Percentiles rank a stretch among this genome's conserved stretches.
phyloP scores from a whole-genome alignment of 1,284 basidiomycete genomes.

The Anthracocystis walkeri region DNA sequence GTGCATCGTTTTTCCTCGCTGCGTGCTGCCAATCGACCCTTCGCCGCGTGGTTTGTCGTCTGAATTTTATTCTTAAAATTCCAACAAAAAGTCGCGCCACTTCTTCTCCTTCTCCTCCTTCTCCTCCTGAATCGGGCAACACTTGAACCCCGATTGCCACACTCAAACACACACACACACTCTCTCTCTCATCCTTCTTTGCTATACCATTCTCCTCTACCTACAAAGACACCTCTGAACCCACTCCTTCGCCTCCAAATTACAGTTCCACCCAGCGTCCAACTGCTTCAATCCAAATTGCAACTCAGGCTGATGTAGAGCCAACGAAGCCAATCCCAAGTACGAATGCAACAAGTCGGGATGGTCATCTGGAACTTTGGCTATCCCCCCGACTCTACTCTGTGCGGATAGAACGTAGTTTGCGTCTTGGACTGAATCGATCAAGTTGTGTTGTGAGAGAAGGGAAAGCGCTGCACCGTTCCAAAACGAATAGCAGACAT shows the following conservation, averaged over 20 bases:
- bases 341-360: constrained; percentile 67
- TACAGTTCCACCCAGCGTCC: constrained; percentile 35
- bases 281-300: constrained; percentile 26
- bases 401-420: constrained; percentile 59
- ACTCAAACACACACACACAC: background rate
- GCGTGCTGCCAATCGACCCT: no score
- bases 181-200: background rate
- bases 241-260: constrained; percentile 18
- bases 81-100: constrained; percentile 17
- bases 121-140: background rate
- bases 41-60: no score
- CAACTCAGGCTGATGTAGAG: constrained; percentile 41
- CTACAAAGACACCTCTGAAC: constrained; percentile 14
- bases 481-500: constrained; percentile 68
- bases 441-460: constrained; percentile 41
- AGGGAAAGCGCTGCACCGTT: constrained; percentile 59
- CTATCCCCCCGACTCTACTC: constrained; percentile 59
- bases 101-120: background rate
- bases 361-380: constrained; percentile 57
- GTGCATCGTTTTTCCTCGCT: constrained; percentile 2
- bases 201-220: background rate
- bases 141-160: constrained; percentile 1
- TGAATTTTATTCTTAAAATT: no score
- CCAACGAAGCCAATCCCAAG: constrained; percentile 57
- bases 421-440: constrained; percentile 50